Base-by-base conservation (phyloP, 192 early-diverging fungal species). In the Entomortierella beljakovae region DNA sequence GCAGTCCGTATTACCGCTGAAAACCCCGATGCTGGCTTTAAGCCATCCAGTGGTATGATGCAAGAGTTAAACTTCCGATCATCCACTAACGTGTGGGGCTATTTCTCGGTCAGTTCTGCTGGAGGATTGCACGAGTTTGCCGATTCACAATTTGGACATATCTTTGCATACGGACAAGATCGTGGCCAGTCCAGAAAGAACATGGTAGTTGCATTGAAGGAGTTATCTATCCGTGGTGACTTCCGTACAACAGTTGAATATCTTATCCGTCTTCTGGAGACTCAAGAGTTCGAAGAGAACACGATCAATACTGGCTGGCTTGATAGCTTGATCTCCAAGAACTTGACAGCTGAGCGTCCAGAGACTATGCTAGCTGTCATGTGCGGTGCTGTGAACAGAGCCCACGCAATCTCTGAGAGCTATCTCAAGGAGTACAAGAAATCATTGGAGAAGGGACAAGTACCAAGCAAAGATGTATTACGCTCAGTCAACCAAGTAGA, bases 11-110 rank as follows among this genome's bases (percentile, higher is more conserved):
- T 99, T 68, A 99, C 98, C 7, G 98, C 98, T 34, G 97, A 99
- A 80, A 99, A 99, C 84, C 98, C 98, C 28, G 98, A 99, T 83
- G 97, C 98, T 48, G 98, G 97, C 10, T 99, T 99, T 89, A 99
- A 99, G 85, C 98, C 98, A 38, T 96, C 95, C 74, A 90, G 89
- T 66, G 98, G 97, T 56, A 96, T 95, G 85, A 91, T 99, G 84
- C 92, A 96, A 65, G 96, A 97, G 80, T 93, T 99, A 56, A 99
- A 98, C 84, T 99, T 99, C 88, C 85, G 96, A 40, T 92, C 90
- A 61, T 94, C 94, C 81, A 95, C 90, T 48, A 98, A 98, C 61
- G 98, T 99, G 34, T 98, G 98, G 98, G 98, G 98, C n/a, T 98
- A 98, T 88, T 99, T 99, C 84, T 96, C 94, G 8, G 97, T 99